Base-by-base conservation (phyloP, 148 eudicot species). In the Rhododendron vialii region DNA sequence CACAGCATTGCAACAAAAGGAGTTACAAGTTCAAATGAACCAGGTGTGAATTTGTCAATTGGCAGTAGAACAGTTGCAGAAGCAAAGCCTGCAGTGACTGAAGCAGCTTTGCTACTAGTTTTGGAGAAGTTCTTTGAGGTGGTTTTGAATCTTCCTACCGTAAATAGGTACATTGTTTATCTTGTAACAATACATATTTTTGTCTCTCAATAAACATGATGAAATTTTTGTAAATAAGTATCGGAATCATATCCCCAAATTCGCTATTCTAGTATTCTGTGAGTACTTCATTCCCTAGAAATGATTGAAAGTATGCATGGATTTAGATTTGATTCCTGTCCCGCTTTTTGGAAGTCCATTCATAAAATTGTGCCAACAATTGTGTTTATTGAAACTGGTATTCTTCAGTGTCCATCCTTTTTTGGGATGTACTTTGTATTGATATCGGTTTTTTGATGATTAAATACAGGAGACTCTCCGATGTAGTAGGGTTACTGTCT, bases 121-220 rank as follows among this genome's bases (percentile, higher is more conserved):
- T 85, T 98, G 85, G 96, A 94, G 92, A 95, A 94, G 90, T 91
- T 98, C 87, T 95, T 98, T 85, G 90, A 89, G 88, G 93, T 98
- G 86, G 94, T 98, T 38, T 87, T 98, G 87, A 95, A 94, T 88
- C 89, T 93, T 87, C 99, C 99, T 85, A 73, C 94, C 24, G 92
- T 98, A 43, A 92, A 95, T 82, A 91, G 95, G 99, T 96, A 90
- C 81, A 81, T 35, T 80, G 26, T 43, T 77, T 48, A 43, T 14
- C 48, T 65, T 36, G 15, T 13, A 69, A 38, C 47, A 51, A 11
- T 1, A 55, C 61, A 1, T 55, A 5, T 55, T 18, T 55, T 18
- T 63, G 24, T 26, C 26, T 22, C 43, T 33, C 33, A 20, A 2
- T 65, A 7, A 63, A 33, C 51, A 28, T 45, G 30, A n/a, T 50